These are phyloP conservation scores for Puccinellia tenuiflora DNA, from an alignment of 176 grass and related monocot genomes.

Conservation along the genomic window DNA sequence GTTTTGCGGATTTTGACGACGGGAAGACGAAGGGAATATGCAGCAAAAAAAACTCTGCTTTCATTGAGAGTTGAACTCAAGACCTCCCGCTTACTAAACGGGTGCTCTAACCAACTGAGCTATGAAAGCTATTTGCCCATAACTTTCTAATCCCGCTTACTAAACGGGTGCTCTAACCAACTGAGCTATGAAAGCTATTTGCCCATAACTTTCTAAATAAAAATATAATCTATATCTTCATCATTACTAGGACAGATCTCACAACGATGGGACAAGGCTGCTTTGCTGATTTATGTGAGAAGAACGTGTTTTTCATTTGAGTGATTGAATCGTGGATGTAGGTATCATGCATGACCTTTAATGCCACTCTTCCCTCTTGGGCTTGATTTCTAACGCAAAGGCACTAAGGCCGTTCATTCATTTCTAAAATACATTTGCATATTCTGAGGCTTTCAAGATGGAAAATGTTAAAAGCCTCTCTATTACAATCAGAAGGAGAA, in stretches of 20 bases:
- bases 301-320: not conserved
- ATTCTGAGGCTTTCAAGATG: too few species aligned
- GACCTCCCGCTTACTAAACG: conserved; percentile 96
- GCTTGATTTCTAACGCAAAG: too few species aligned
- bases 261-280: accelerated
- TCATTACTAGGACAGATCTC: accelerated
- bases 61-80: conserved; percentile 86
- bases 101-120: conserved; percentile 92
- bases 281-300: too few species aligned
- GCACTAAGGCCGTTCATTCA: too few species aligned
- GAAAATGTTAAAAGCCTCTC: too few species aligned
- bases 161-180: conserved; percentile 95
- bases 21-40: not conserved
- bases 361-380: not conserved
- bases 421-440: too few species aligned
- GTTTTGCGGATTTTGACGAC: not conserved
- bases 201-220: too few species aligned
- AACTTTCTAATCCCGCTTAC: conserved; percentile 97
- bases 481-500: too few species aligned
- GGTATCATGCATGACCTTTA: not conserved
- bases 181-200: too few species aligned
- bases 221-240: too few species aligned
- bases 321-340: not conserved
- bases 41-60: conserved; percentile 12
- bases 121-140: too few species aligned